Evolutionary conservation across 1,139 yeast species (phyloP), one percentile per base, ranked within the genome.

Genomic region (Yamadazyma triangularis): DNA sequence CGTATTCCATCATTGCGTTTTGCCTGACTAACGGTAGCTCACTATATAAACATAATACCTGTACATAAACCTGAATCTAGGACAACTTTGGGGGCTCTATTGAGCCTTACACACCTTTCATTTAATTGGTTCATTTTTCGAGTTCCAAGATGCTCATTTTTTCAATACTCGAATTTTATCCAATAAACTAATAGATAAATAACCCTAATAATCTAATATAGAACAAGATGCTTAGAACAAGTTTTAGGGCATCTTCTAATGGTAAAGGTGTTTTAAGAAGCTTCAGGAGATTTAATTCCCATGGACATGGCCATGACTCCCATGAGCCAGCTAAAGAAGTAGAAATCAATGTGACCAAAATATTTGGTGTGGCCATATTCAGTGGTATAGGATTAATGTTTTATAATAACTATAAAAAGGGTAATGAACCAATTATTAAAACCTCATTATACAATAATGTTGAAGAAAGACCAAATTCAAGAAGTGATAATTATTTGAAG

Each of bases 321-420:
- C 48, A 53, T 34, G 48, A 42, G 26, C 58, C 59, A 35, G 38
- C 44, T n/a, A 56, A 63, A 47, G 60, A 58, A 26, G 45, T 56
- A 22, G 73, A 66, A 44, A 55, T 66, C 41, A 64, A 60, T 38
- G 45, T 64, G 32, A 53, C 67, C 40, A 65, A 63, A 40, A 62
- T 65, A 29, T 60, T 66, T 40, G 71, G 70, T 22, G 48, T 64
- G 18, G 73, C 70, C 28, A 61, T 66, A 9, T 45, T 61, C 31
- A 63, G 61, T 15, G 73, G 72, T 5, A 58, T 53, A 14, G 52
- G 53, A 5, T 49, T 56, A 26, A 60, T 58, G 41, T 61, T 66
- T 24, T 68, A 65, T 53, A 58, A 60, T 45, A 58, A 60, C 46
- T 53, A 61, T 32, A 58, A 60, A 30, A 47, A 41, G 13, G 53